Percentiles rank a stretch among this genome's conserved stretches.
phyloP scores from a whole-genome alignment of 805 yeast species.

The Suhomyces sp. region DNA sequence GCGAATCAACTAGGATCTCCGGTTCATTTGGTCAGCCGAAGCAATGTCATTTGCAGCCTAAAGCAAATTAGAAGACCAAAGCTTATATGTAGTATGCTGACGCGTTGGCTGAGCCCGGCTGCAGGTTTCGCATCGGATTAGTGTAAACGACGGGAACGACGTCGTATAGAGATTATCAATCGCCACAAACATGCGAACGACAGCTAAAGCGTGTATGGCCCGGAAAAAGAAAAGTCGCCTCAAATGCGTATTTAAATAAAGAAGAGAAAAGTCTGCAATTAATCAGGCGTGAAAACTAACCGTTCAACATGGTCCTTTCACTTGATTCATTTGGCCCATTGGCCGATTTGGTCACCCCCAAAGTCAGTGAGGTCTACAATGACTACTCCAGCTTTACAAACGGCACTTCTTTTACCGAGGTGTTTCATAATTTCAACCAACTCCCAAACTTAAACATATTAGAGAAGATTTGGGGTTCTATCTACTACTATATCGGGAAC shows the following conservation, averaged over 20 bases:
- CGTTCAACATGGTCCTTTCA: not conserved
- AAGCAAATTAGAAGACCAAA: not conserved
- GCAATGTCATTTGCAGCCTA: not conserved
- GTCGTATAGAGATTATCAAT: not conserved
- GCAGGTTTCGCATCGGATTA: not conserved
- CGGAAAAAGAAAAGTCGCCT: not conserved
- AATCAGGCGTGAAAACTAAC: not conserved
- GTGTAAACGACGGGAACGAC: conserved; percentile 1
- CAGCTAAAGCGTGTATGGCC: not conserved
- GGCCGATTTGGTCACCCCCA: not conserved
- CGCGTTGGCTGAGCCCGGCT: not conserved
- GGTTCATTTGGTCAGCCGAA: not conserved
- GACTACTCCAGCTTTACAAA: conserved; percentile 26
- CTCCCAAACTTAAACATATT: conserved; percentile 39
- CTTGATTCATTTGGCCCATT: not conserved
- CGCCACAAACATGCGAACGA: not conserved
- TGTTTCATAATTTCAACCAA: conserved; percentile 21
- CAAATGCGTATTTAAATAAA: not conserved
- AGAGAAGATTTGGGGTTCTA: conserved; percentile 85
- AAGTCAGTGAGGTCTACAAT: conserved; percentile 22
- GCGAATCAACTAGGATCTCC: no score
- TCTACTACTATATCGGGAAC: conserved; percentile 80
- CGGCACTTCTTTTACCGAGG: conserved; percentile 23
- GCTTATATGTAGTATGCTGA: not conserved
- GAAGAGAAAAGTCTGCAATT: not conserved